Evolutionary conservation across 495 filamentous ascomycete genomes (phyloP).

Genomic region (Neurospora sp.): DNA sequence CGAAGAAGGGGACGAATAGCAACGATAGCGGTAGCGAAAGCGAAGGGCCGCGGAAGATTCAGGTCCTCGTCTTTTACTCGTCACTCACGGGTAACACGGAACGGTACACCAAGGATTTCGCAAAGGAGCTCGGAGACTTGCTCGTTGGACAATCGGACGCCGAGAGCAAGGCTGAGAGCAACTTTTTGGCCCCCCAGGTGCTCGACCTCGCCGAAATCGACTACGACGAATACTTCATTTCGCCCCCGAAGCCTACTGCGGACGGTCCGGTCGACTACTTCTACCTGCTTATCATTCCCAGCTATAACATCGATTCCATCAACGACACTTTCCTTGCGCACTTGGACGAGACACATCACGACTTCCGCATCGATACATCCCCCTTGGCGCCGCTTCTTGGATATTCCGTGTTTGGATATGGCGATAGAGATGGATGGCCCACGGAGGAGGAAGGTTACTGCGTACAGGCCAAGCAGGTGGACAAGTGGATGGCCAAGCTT

Average conservation of each 20-base stretch:
- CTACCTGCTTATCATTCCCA: constrained; percentile 74
- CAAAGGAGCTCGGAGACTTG: constrained; percentile 36
- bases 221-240: constrained; percentile 83
- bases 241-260: constrained; percentile 37
- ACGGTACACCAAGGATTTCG: constrained; percentile 48
- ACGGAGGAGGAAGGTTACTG: constrained; percentile 85
- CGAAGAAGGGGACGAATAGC: constrained; percentile 18
- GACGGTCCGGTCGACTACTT: constrained; percentile 45
- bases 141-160: constrained; percentile 9
- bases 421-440: constrained; percentile 84
- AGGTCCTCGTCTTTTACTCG: constrained; percentile 77
- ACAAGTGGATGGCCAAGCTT: constrained; percentile 91
- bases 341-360: constrained; percentile 81
- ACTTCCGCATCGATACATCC: constrained; percentile 89
- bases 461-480: constrained; percentile 75
- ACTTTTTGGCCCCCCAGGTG: constrained; percentile 53
- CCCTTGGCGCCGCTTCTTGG: constrained; percentile 66
- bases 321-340: constrained; percentile 74
- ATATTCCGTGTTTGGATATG: constrained; percentile 89
- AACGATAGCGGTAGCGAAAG: constrained; percentile 5
- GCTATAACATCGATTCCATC: constrained; percentile 86
- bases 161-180: neutral
- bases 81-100: constrained; percentile 76
- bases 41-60: constrained; percentile 39
- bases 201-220: constrained; percentile 76